phyloP scores from a whole-genome alignment of 148 eudicot genomes.

The Persicaria tinctoria region DNA sequence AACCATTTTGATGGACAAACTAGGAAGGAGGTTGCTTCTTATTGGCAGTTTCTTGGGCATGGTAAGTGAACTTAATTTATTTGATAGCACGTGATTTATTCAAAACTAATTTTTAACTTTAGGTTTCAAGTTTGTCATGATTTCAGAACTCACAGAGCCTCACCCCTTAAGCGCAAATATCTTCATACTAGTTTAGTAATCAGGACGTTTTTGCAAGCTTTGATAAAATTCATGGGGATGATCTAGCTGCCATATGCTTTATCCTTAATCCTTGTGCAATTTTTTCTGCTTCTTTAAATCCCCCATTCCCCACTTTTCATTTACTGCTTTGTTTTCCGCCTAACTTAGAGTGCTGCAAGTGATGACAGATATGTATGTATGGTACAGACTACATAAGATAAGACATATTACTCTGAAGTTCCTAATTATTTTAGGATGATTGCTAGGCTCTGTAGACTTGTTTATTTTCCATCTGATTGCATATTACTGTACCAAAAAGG shows the following conservation, averaged over 20 bases:
- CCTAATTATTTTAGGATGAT: background rate
- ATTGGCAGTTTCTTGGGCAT: conserved; percentile 74
- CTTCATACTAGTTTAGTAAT: background rate
- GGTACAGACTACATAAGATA: background rate
- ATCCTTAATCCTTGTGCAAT: background rate
- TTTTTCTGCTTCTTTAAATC: background rate
- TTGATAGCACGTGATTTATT: background rate
- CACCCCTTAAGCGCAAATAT: background rate
- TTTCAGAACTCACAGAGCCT: background rate
- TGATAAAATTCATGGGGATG: background rate
- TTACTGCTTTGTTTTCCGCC: background rate
- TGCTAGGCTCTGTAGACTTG: too few relatives aligned
- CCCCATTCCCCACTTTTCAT: background rate
- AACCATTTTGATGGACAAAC: conserved; percentile 71
- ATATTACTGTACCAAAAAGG: background rate
- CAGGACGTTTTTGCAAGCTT: background rate
- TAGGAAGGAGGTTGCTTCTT: conserved; percentile 86
- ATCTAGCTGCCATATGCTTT: background rate
- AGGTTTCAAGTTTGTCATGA: background rate
- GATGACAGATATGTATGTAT: background rate
- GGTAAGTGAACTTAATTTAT: conserved; percentile 27
- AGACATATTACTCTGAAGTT: background rate
- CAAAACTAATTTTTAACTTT: background rate
- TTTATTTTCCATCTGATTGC: background rate
- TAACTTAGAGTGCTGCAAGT: background rate